Base-by-base conservation (phyloP, 2,329 filamentous ascomycete genomes). In the Fusarium chuoi region DNA sequence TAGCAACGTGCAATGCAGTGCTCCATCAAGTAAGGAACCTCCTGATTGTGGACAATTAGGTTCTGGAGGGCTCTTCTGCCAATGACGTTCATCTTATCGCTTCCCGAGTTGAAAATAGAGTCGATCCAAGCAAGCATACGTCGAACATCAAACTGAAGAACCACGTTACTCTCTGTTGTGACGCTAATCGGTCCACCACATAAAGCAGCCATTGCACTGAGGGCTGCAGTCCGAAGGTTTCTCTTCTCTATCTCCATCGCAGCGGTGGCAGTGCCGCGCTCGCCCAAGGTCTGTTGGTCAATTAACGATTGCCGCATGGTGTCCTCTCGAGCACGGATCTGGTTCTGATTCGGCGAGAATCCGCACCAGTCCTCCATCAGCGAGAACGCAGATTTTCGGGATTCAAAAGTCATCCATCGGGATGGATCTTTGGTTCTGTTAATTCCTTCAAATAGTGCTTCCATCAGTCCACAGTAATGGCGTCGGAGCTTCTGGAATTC, bases 291-390 rank as follows among this genome's bases (percentile, higher is more conserved):
- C 64, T 96, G 94, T 62, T 94, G 92, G 59, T 96, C 91, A 41
- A 97, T 91, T 74, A 96, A 88, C 6, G 93, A 94, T 75, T 95
- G 93, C 48, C 94, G 89, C 92, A 98, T 97, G 41, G 90, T 93
- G 70, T 97, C 93, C 82, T 98, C 95, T 70, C 94, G 89, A 65
- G 92, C 91, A 10, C 92, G 90, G 45, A 98, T 93, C 73, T 97
- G 93, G 20, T 85, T 87, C 80, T 97, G 94, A 73, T 98, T 98
- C 0, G 95, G 94, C 13, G 95, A 98, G 81, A 97, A 98, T 6
- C 96, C 96, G 80, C 96, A 99, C 97, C 97, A 99, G 74, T 98
- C 96, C 82, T 99, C 96, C 95, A 99, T 98, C 54, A 99, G 85
- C 1, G 95, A 92, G 79, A 99, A 99, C 0, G 96, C 93, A 10